Conservation (phyloP, 371 early-diverging fungal genomes). For the Gilbertella persicaria region DNA sequence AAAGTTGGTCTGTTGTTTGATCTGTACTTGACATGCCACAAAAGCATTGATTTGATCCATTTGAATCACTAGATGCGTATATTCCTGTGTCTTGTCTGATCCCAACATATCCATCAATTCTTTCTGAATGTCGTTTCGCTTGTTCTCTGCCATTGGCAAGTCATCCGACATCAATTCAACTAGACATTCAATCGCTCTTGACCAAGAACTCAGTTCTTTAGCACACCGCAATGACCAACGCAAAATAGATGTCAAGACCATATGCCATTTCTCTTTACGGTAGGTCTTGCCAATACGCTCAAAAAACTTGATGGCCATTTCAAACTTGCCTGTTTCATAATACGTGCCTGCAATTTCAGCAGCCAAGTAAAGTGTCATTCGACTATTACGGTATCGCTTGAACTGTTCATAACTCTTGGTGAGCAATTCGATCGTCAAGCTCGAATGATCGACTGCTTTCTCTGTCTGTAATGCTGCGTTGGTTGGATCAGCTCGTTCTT, state of each 20-base stretch:
- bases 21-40: constrained; percentile 51
- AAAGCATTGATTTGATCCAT: constrained; percentile 78
- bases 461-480: constrained; percentile 32
- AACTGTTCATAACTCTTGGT: constrained; percentile 91
- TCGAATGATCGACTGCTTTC: constrained; percentile 65
- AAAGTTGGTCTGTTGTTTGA: constrained; percentile 36
- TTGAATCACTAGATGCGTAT: constrained; percentile 48
- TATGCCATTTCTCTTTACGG: constrained; percentile 83
- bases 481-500: constrained; percentile 31
- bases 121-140: constrained; percentile 50
- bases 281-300: constrained; percentile 88
- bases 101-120: constrained; percentile 41
- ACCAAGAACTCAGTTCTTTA: constrained; percentile 64
- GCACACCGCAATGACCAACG: constrained; percentile 74
- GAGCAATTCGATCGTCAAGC: constrained; percentile 73
- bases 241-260: constrained; percentile 69
- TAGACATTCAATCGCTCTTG: constrained; percentile 65
- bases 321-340: constrained; percentile 73
- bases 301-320: constrained; percentile 88
- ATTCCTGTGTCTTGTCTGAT: constrained; percentile 8
- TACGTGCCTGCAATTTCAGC: constrained; percentile 88
- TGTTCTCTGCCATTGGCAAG: constrained; percentile 43
- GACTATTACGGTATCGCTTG: constrained; percentile 68
- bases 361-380: constrained; percentile 85
- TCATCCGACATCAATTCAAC: constrained; percentile 69